phyloP scores from a whole-genome alignment of 495 filamentous ascomycete genomes.

The Hypoxylon intermedium region DNA sequence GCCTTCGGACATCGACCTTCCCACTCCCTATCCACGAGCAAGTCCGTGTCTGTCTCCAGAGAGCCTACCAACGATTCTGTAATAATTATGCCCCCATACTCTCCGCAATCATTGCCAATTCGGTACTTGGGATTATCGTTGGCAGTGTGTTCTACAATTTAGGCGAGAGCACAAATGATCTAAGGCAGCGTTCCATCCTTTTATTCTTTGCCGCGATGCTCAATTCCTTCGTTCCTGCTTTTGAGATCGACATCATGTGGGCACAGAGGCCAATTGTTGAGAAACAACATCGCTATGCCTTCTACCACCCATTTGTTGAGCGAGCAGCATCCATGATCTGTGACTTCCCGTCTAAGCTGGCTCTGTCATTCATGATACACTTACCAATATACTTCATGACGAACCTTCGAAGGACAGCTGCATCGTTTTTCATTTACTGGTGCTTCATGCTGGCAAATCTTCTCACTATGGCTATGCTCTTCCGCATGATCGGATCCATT shows the following conservation, averaged over 20 bases:
- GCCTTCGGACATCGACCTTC: too few relatives aligned
- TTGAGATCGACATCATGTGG: constrained; percentile 68
- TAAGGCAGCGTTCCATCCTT: constrained; percentile 66
- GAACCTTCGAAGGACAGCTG: constrained; percentile 58
- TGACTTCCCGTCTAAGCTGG: constrained; percentile 63
- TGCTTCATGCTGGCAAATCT: constrained; percentile 62
- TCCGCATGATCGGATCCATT: constrained; percentile 72
- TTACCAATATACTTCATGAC: constrained; percentile 64
- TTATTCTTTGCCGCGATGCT: constrained; percentile 74
- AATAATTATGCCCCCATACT: too few relatives aligned
- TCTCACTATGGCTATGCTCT: constrained; percentile 65
- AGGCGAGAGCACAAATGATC: constrained; percentile 56
- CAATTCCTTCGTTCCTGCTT: constrained; percentile 66
- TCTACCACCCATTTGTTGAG: constrained; percentile 69
- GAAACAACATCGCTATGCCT: constrained; percentile 70
- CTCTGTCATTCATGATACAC: constrained; percentile 57
- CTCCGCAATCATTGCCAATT: neutral
- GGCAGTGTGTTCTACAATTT: constrained; percentile 73
- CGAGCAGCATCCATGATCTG: constrained; percentile 64
- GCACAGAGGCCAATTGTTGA: constrained; percentile 68
- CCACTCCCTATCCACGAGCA: too few relatives aligned
- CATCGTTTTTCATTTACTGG: constrained; percentile 68
- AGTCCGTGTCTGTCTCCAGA: too few relatives aligned
- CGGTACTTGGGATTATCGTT: constrained; percentile 65
- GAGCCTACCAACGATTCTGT: too few relatives aligned